A percentile compares a stretch with the other conserved stretches of the same genome.
These are phyloP conservation scores for Suillus subalutaceus DNA, from an alignment of 768 basidiomycete species.

Conservation along the genomic window DNA sequence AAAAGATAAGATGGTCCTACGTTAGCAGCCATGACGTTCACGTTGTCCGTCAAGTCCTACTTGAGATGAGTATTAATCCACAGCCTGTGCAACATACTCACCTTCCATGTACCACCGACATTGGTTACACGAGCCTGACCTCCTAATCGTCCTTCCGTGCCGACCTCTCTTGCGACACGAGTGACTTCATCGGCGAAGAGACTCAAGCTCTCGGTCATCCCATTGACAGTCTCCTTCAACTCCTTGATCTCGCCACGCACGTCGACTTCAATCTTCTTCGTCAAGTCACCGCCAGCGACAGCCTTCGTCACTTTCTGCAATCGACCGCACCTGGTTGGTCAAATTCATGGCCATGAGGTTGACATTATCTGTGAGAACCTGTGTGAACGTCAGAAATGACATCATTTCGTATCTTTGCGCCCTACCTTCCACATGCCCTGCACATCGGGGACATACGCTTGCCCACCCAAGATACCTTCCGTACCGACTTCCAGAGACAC, in stretches of 20 bases:
- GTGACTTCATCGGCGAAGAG: constrained; percentile 84
- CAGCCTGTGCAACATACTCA: constrained; percentile 15
- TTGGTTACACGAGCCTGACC: constrained; percentile 93
- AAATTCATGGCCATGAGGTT: constrained; percentile 90
- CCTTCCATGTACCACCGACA: constrained; percentile 96
- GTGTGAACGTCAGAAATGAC: not conserved
- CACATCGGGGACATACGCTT: constrained; percentile 89
- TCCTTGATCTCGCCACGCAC: constrained; percentile 92
- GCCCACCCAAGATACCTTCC: constrained; percentile 92
- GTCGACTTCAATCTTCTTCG: constrained; percentile 90
- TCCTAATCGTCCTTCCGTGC: constrained; percentile 93
- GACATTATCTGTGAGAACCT: constrained; percentile 77
- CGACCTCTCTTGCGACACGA: constrained; percentile 93
- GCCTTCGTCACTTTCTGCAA: constrained; percentile 94
- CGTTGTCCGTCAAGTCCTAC: constrained; percentile 88
- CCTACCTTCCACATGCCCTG: constrained; percentile 92
- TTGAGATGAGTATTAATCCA: constrained; percentile 8
- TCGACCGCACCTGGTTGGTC: constrained; percentile 88
- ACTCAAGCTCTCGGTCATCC: constrained; percentile 88
- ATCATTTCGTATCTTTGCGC: constrained; percentile 22
- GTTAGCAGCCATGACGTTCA: constrained; percentile 95
- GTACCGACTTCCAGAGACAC: constrained; percentile 93
- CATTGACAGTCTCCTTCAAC: constrained; percentile 91
- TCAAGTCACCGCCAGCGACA: constrained; percentile 90
- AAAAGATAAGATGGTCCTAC: constrained; percentile 43